phyloP scores from a whole-genome alignment of 1,284 basidiomycete species.

The Ustilago shanxiensis region DNA sequence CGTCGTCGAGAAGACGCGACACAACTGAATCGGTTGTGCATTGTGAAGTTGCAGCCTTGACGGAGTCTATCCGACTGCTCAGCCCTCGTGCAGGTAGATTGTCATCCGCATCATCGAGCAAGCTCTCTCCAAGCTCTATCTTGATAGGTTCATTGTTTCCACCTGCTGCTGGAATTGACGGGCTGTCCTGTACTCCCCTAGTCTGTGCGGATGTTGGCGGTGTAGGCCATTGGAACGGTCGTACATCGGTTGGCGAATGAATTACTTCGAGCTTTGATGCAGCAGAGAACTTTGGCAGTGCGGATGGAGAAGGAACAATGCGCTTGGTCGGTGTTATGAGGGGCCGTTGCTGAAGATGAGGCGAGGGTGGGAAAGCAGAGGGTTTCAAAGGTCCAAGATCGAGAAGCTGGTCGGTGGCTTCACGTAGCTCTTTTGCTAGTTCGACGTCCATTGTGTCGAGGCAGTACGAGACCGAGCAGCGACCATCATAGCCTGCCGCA shows the following conservation, averaged over 20 bases:
- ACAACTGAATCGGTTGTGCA: background rate
- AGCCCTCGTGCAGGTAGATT: constrained; percentile 32
- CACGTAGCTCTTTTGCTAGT: constrained; percentile 48
- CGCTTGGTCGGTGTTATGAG: background rate
- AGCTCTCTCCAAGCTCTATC: constrained; percentile 10
- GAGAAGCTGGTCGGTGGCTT: constrained; percentile 50
- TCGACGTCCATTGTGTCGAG: constrained; percentile 35
- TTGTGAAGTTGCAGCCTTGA: constrained; percentile 26
- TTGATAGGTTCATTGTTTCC: constrained; percentile 12
- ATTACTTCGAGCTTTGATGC: constrained; percentile 36
- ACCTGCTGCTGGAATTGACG: background rate
- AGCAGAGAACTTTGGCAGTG: constrained; percentile 17
- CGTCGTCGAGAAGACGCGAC: background rate
- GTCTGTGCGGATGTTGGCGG: constrained; percentile 4
- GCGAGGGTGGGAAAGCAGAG: constrained; percentile 14
- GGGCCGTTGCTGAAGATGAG: constrained; percentile 12
- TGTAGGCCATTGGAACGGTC: constrained; percentile 42
- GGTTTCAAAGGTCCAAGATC: constrained; percentile 30
- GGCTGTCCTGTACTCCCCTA: background rate
- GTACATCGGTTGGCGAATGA: constrained; percentile 40
- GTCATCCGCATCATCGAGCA: constrained; percentile 37
- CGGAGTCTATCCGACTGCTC: constrained; percentile 26
- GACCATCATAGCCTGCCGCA: background rate
- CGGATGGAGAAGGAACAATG: background rate
- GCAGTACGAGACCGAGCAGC: no score